Percentiles rank a stretch among this genome's conserved stretches.
phyloP scores from a whole-genome alignment of 2,329 filamentous ascomycete genomes.

The Alternaria alternata region DNA sequence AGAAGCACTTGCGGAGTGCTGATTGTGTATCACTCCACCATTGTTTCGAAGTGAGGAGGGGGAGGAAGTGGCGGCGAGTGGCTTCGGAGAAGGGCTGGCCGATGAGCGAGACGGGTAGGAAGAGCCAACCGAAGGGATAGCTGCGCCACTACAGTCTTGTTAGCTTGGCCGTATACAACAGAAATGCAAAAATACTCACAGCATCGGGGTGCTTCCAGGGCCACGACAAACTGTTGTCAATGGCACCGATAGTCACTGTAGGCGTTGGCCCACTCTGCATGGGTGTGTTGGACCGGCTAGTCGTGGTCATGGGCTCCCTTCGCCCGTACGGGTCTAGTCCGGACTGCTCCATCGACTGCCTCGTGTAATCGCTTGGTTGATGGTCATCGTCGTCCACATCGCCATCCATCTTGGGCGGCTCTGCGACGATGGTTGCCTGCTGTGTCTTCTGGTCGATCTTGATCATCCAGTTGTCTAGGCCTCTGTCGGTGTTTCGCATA shows the following conservation, averaged over 20 bases:
- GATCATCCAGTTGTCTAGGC: slow-evolving; percentile 99
- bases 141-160: slow-evolving; percentile 68
- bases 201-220: slow-evolving; percentile 99
- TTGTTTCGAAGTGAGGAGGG: slow-evolving; percentile 87
- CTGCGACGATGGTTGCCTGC: slow-evolving; percentile 84
- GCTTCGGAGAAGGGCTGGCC: slow-evolving; percentile 95
- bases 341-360: slow-evolving; percentile 65
- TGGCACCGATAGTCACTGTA: slow-evolving; percentile 83
- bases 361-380: slow-evolving; percentile 61
- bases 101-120: slow-evolving; percentile 94
- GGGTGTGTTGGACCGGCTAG: slow-evolving; percentile 64
- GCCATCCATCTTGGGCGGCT: slow-evolving; percentile 74
- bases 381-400: slow-evolving; percentile 48
- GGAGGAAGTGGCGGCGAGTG: slow-evolving; percentile 94
- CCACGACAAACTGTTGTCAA: slow-evolving; percentile 98
- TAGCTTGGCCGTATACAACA: slow-evolving; percentile 14
- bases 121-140: slow-evolving; percentile 98
- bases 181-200: slow-evolving; percentile 52
- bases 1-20: slow-evolving; percentile 85
- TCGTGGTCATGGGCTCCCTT: slow-evolving; percentile 85
- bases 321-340: slow-evolving; percentile 71
- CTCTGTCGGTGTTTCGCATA: slow-evolving; percentile 97
- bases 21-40: slow-evolving; percentile 98
- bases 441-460: slow-evolving; percentile 88
- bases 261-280: slow-evolving; percentile 61